phyloP scores from a whole-genome alignment of 176 grass and related monocot genomes.

The Carex littledalei region DNA sequence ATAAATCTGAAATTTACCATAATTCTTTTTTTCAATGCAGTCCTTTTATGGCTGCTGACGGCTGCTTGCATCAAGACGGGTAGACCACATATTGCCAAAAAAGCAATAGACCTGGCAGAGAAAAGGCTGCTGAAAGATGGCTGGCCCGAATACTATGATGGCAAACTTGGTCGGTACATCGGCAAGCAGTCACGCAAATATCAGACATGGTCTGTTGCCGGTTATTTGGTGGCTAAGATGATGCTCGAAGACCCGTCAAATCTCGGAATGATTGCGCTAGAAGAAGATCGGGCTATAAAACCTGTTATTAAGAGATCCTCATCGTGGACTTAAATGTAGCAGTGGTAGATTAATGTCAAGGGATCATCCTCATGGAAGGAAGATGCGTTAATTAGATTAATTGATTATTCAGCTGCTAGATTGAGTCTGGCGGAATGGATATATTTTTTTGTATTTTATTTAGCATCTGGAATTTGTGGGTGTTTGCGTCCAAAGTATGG shows the following conservation, averaged over 20 bases:
- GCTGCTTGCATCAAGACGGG: constrained; percentile 95
- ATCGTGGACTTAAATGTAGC: constrained; percentile 54
- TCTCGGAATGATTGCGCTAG: constrained; percentile 80
- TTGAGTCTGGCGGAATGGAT: not conserved
- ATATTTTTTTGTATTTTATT: not conserved
- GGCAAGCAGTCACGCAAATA: constrained; percentile 88
- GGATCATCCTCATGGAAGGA: not conserved
- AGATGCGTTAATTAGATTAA: not conserved
- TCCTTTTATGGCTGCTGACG: constrained; percentile 87
- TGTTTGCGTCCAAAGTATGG: not conserved
- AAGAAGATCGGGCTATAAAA: constrained; percentile 77
- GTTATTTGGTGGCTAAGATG: constrained; percentile 89
- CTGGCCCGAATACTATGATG: constrained; percentile 93
- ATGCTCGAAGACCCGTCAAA: constrained; percentile 89
- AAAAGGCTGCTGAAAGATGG: constrained; percentile 60
- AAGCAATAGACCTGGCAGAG: constrained; percentile 69
- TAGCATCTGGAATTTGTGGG: not conserved
- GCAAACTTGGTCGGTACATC: constrained; percentile 66
- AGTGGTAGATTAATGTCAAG: not conserved
- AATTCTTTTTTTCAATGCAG: constrained; percentile 35
- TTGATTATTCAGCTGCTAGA: not conserved
- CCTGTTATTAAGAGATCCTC: constrained; percentile 55
- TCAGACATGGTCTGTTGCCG: constrained; percentile 90
- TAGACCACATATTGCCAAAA: constrained; percentile 78
- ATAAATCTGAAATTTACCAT: not conserved